Percentiles rank a stretch among this genome's conserved stretches.
phyloP scores from a whole-genome alignment of 805 yeast genomes.

The Diddensiella caesifluorescens region DNA sequence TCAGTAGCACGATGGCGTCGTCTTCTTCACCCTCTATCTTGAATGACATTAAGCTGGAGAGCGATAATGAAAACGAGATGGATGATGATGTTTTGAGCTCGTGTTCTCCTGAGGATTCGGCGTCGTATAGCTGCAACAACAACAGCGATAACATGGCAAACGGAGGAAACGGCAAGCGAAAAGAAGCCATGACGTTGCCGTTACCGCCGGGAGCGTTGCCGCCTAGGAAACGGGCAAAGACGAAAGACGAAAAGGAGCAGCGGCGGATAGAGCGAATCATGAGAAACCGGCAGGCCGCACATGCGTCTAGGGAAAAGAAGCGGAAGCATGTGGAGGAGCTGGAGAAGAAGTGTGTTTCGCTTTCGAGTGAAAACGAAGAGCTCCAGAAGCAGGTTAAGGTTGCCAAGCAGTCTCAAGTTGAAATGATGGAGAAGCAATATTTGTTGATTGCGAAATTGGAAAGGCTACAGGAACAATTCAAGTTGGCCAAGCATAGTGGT shows the following conservation, averaged over 20 bases:
- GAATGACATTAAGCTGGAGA: no score
- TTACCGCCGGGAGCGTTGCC: conserved; percentile 53
- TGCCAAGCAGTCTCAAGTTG: conserved; percentile 16
- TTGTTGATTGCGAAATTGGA: conserved; percentile 18
- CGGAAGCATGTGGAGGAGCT: conserved; percentile 83
- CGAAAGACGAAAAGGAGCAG: conserved; percentile 95
- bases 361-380: conserved; percentile 26
- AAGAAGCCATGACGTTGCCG: conserved; percentile 30
- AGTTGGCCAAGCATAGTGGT: conserved; percentile 22
- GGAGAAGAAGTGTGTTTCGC: conserved; percentile 46
- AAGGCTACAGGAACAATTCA: conserved; percentile 17
- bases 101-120: neutral
- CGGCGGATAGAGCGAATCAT: conserved; percentile 88
- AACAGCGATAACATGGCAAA: neutral
- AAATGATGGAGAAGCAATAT: conserved; percentile 21
- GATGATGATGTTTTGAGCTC: neutral
- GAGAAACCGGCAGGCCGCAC: conserved; percentile 95
- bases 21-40: no score
- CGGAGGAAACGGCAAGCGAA: conserved; percentile 25
- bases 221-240: conserved; percentile 94
- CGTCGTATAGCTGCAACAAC: no score
- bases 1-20: no score
- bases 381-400: conserved; percentile 21
- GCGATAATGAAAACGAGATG: neutral
- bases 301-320: conserved; percentile 94